These are phyloP conservation scores for Eleusine indica DNA, from an alignment of 176 grass and related monocot species.

Conservation along the genomic window DNA sequence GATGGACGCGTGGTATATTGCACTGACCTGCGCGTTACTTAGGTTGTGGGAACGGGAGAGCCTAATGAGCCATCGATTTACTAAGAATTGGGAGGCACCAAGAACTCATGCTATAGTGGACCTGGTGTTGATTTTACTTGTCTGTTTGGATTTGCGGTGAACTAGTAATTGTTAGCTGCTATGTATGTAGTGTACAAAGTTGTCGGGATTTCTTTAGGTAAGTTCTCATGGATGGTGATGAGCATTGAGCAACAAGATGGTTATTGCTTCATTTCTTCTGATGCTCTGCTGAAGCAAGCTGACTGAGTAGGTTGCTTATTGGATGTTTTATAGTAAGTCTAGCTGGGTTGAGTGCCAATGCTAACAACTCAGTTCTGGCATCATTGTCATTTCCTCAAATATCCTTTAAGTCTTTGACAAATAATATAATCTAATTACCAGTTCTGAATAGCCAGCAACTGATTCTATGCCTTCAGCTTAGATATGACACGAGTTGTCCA, in stretches of 20 bases:
- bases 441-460: background rate
- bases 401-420: too few species aligned
- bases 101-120: background rate
- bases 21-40: background rate
- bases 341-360: background rate
- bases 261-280: background rate
- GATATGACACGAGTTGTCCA: background rate
- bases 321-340: background rate
- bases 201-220: background rate
- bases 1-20: background rate
- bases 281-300: background rate
- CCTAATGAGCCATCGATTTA: background rate
- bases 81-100: background rate
- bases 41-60: background rate
- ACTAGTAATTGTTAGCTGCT: background rate
- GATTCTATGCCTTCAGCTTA: background rate
- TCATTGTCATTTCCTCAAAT: too few species aligned
- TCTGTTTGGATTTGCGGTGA: background rate
- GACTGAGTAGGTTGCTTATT: background rate
- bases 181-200: background rate
- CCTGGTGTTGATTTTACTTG: background rate
- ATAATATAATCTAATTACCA: background rate
- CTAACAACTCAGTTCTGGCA: background rate
- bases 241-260: slow-evolving; percentile 8
- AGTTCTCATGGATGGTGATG: slow-evolving; percentile 3